Evolutionary conservation across 2,329 filamentous ascomycete genomes (phyloP).

Genomic region (Aspergillus hortae): DNA sequence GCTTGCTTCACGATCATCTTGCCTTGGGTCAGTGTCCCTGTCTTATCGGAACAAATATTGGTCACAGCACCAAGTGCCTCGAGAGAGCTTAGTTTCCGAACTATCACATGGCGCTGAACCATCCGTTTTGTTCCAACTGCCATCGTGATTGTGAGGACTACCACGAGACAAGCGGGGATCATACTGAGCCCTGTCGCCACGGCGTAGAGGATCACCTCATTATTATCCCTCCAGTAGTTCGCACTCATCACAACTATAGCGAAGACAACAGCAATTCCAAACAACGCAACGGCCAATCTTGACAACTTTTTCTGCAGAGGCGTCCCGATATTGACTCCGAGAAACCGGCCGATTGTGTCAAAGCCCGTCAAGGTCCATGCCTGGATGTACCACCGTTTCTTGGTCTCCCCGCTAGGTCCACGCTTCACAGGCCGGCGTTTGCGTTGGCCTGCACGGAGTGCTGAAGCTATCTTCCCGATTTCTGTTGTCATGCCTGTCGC

Average conservation of each 20-base stretch:
- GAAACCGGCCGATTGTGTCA: conserved; percentile 57
- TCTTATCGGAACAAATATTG: conserved; percentile 44
- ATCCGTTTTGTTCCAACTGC: conserved; percentile 55
- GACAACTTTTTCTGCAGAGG: conserved; percentile 66
- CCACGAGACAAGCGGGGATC: conserved; percentile 58
- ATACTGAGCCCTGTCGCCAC: conserved; percentile 54
- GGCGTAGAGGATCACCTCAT: conserved; percentile 60
- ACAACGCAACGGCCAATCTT: conserved; percentile 61
- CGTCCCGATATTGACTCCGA: conserved; percentile 64
- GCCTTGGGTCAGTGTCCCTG: conserved; percentile 50
- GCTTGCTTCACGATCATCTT: conserved; percentile 36
- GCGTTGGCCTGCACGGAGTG: conserved; percentile 57
- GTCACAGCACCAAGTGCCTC: conserved; percentile 60
- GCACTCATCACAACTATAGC: conserved; percentile 65
- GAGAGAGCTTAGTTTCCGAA: conserved; percentile 51
- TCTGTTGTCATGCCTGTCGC: conserved; percentile 58
- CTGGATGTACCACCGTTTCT: conserved; percentile 26
- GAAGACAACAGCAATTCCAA: conserved; percentile 61
- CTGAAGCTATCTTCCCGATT: conserved; percentile 59
- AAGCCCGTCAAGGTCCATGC: conserved; percentile 48
- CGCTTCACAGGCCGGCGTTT: conserved; percentile 48
- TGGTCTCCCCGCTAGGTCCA: conserved; percentile 41
- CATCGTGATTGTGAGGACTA: conserved; percentile 64
- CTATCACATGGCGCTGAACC: conserved; percentile 52
- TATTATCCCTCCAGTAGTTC: conserved; percentile 49